Evolutionary conservation across 1,284 basidiomycete species (phyloP).

Genomic region (Leucocoprinus gongylophorus): DNA sequence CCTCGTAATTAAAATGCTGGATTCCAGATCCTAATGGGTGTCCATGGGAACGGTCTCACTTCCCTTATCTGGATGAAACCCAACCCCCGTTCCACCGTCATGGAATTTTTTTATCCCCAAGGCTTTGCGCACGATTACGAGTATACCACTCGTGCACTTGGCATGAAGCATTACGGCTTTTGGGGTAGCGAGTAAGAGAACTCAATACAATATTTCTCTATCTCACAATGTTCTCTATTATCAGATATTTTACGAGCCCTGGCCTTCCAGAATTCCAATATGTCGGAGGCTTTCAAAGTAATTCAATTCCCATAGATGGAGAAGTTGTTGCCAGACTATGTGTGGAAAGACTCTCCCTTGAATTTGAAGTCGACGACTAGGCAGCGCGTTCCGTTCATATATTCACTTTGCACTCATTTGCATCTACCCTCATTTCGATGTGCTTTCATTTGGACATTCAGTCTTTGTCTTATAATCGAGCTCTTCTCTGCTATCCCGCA

Average conservation of each 20-base stretch:
- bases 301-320: constrained; percentile 47
- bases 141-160: constrained; percentile 70
- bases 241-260: constrained; percentile 47
- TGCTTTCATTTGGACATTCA: background rate
- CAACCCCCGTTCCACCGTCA: constrained; percentile 65
- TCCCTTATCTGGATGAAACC: constrained; percentile 83
- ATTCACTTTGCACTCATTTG: background rate
- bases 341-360: constrained; percentile 36
- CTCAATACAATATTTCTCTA: constrained; percentile 2
- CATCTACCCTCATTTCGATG: background rate
- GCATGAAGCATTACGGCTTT: constrained; percentile 81
- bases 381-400: background rate
- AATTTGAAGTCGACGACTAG: constrained; percentile 40
- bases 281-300: constrained; percentile 51
- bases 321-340: constrained; percentile 42
- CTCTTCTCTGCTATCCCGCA: background rate
- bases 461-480: background rate
- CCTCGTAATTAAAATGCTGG: constrained; percentile 29
- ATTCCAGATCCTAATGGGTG: constrained; percentile 82
- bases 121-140: constrained; percentile 88
- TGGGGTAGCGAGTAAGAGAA: constrained; percentile 49
- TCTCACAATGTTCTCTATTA: background rate
- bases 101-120: constrained; percentile 83
- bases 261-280: constrained; percentile 38
- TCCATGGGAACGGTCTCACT: constrained; percentile 83